Evolutionary conservation across 2,329 filamentous ascomycete species (phyloP).

Genomic region (Fusarium duplospermum): DNA sequence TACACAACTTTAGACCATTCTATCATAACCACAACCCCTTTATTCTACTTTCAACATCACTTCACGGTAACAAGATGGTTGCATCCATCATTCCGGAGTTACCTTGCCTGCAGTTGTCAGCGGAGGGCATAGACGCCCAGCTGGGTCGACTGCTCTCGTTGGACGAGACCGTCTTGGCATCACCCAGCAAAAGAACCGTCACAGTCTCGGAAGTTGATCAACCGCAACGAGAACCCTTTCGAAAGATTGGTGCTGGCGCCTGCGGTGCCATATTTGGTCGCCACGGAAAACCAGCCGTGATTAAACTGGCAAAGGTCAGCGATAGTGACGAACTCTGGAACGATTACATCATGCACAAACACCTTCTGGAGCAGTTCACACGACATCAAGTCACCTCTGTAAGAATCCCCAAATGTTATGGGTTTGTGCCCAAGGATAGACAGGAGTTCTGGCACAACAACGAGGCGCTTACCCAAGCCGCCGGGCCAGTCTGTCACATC

Average conservation of each 20-base stretch:
- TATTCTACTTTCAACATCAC: neutral
- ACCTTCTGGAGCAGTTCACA: conserved; percentile 3
- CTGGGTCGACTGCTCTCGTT: neutral
- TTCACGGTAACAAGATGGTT: neutral
- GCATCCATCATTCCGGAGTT: neutral
- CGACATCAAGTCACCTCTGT: neutral
- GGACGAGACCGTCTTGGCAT: neutral
- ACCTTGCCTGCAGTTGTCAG: neutral
- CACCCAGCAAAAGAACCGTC: neutral
- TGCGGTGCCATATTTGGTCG: conserved; percentile 34
- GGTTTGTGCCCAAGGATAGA: neutral
- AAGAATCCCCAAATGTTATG: conserved; percentile 10
- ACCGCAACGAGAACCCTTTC: neutral
- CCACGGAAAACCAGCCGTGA: neutral
- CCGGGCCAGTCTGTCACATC: neutral
- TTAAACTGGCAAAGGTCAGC: conserved; percentile 32
- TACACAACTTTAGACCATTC: neutral
- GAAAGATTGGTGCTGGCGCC: conserved; percentile 38
- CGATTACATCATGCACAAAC: conserved; percentile 9
- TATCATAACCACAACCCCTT: neutral
- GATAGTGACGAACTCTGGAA: conserved; percentile 20
- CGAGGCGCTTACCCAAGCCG: too few relatives aligned
- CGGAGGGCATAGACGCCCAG: neutral
- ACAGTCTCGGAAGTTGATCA: neutral
- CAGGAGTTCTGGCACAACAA: conserved; percentile 16